Base-by-base conservation (phyloP, 768 basidiomycete genomes). In the Epithele typhae region DNA sequence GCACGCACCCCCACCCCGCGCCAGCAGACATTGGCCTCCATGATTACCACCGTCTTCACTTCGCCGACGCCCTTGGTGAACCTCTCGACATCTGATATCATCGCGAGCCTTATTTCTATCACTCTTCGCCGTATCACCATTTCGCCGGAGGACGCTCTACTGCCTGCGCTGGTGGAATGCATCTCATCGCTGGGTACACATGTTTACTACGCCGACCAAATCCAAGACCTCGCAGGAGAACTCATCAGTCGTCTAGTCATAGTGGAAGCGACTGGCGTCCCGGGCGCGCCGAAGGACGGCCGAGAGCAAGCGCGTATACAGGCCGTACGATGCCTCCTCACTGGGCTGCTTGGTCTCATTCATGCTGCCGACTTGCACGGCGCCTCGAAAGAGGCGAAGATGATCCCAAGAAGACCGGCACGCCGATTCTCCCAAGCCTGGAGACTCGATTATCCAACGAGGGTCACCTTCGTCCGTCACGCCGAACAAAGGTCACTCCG, bases 171-270 rank as follows among this genome's bases (percentile, higher is more conserved):
- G 42, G 84, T 93, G 7, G 74, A 81, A 45, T 86, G 87, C 59
- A 84, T 94, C 35, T 73, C 86, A 2, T 88, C 92, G 0, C 72
- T 97, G 10, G 92, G 92, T 27, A 82, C 86, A 10, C 92, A 95
- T 59, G 82, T 95, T 44, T 94, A 96, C 69, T 97, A 97, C 60
- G 87, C 91, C 32, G 94, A 96, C 64, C 94, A 97, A 66, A 91
- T 93, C 40, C 90, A 92, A 59, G 94, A 96, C 60, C 79, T 96
- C 36, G 81, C 90, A 1, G 84, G 81, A 45, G 93, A 94, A 63
- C 67, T 94, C 37, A 79, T 92, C 34, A 77, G 76, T 51, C 81
- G 91, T 15, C 74, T 96, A 14, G 72, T 82, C 4, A 69, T 79
- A 3, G 67, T 93, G 21, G 87, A 93, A 56, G 69, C 77, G 3